A percentile compares a stretch with the other conserved stretches of the same genome.
These are phyloP conservation scores for Leccinellum luteum DNA, from an alignment of 768 basidiomycete species.

Conservation along the genomic window DNA sequence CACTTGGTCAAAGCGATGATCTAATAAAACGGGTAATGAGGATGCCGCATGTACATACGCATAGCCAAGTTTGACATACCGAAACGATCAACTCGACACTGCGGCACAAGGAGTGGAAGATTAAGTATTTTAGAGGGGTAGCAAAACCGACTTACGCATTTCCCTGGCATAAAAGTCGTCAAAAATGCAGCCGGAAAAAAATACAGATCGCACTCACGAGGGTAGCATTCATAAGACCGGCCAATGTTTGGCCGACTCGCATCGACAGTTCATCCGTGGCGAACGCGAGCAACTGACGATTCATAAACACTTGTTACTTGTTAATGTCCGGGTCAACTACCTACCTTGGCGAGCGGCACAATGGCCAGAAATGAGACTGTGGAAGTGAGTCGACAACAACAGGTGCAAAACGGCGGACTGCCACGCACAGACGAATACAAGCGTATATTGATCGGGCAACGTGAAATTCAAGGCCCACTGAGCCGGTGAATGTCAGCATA, in stretches of 20 bases:
- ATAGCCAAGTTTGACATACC: slow-evolving; percentile 35
- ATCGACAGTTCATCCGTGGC: slow-evolving; percentile 84
- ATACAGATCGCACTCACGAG: slow-evolving; percentile 43
- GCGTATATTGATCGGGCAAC: slow-evolving; percentile 47
- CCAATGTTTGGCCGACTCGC: slow-evolving; percentile 79
- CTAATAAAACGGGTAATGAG: slow-evolving; percentile 32
- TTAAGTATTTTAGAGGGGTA: background rate
- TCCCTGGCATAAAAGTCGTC: slow-evolving; percentile 18
- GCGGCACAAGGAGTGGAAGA: background rate
- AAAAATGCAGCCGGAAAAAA: background rate
- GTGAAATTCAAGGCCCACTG: slow-evolving; percentile 77
- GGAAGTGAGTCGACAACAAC: background rate
- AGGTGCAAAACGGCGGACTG: background rate
- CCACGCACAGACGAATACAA: slow-evolving; percentile 71
- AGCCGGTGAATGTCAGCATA: background rate
- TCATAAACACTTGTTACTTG: slow-evolving; percentile 1
- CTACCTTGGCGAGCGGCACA: slow-evolving; percentile 78
- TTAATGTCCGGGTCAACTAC: background rate
- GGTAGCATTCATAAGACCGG: slow-evolving; percentile 84
- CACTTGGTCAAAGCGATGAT: slow-evolving; percentile 82
- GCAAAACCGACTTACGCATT: slow-evolving; percentile 26
- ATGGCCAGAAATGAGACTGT: slow-evolving; percentile 79
- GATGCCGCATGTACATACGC: background rate
- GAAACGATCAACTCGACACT: slow-evolving; percentile 67
- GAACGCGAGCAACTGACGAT: slow-evolving; percentile 64